Percentiles rank a stretch among this genome's conserved stretches.
Conservation (phyloP, 768 basidiomycete species). For the Leccinum pellstonianum region DNA sequence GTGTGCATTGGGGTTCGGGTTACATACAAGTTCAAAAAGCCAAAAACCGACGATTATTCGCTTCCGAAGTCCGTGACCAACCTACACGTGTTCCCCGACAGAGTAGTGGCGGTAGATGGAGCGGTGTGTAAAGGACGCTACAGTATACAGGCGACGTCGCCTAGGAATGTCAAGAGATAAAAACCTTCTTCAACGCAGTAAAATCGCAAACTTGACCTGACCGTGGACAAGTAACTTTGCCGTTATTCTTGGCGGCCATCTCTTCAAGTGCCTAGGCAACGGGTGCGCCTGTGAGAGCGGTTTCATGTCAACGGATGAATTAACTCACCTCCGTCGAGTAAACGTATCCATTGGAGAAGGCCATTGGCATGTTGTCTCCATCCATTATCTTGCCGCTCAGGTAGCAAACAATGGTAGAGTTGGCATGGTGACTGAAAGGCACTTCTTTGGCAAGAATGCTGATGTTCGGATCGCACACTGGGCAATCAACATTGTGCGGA, state of each 20-base stretch:
- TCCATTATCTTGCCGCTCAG: constrained; percentile 95
- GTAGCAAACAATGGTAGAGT: constrained; percentile 92
- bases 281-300: constrained; percentile 14
- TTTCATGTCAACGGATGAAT: constrained; percentile 6
- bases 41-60: constrained; percentile 16
- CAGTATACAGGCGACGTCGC: not conserved
- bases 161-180: constrained; percentile 63
- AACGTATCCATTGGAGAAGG: constrained; percentile 86
- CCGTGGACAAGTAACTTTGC: constrained; percentile 81
- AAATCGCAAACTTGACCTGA: constrained; percentile 66
- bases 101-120: not conserved
- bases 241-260: constrained; percentile 80
- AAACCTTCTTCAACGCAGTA: constrained; percentile 77
- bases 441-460: constrained; percentile 81
- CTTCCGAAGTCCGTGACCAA: constrained; percentile 21
- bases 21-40: constrained; percentile 16
- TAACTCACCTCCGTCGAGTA: constrained; percentile 84
- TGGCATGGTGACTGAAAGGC: constrained; percentile 90
- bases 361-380: constrained; percentile 89
- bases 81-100: constrained; percentile 17
- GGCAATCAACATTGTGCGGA: constrained; percentile 82
- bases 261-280: constrained; percentile 72
- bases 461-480: constrained; percentile 80
- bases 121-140: not conserved
- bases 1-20: constrained; percentile 13